A percentile compares a stretch with the other conserved stretches of the same genome.
phyloP scores from a whole-genome alignment of 208 protist species.

The Leptomonas pyrrhocoris region DNA sequence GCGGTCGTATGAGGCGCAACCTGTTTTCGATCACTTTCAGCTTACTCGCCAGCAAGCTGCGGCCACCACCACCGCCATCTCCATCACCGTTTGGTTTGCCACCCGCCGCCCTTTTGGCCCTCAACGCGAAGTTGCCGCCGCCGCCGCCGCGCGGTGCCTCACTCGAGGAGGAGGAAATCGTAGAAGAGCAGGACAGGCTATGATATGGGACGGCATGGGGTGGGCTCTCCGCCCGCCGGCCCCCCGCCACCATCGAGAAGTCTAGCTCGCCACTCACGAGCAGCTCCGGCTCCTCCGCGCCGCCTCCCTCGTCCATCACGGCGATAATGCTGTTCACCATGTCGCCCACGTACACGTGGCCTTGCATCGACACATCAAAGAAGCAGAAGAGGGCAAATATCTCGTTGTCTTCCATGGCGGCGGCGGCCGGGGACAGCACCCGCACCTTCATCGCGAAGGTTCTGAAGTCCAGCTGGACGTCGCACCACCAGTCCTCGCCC shows the following conservation, averaged over 20 bases:
- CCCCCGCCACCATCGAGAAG: slow-evolving; percentile 35
- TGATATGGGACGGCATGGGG: background rate
- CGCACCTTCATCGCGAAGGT: slow-evolving; percentile 68
- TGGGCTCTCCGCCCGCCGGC: background rate
- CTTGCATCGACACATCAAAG: slow-evolving; percentile 59
- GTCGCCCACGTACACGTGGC: slow-evolving; percentile 69
- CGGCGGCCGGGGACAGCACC: slow-evolving; percentile 51
- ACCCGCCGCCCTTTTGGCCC: background rate
- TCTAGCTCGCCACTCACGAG: slow-evolving; percentile 47
- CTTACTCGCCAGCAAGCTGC: slow-evolving; percentile 10
- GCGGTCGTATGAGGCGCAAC: slow-evolving; percentile 13
- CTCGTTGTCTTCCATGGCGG: slow-evolving; percentile 72
- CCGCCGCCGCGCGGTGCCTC: background rate
- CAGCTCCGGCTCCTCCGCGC: slow-evolving; percentile 48
- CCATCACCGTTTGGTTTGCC: background rate
- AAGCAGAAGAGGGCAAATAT: slow-evolving; percentile 79
- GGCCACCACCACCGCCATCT: background rate
- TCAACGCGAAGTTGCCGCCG: background rate
- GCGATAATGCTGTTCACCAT: slow-evolving; percentile 54
- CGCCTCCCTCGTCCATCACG: slow-evolving; percentile 36
- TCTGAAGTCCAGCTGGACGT: slow-evolving; percentile 64
- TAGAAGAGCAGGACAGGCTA: background rate
- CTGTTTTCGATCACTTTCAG: slow-evolving; percentile 1
- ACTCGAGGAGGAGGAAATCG: background rate
- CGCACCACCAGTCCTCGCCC: slow-evolving; percentile 33